A percentile compares a stretch with the other conserved stretches of the same genome.
Conservation (phyloP, 2,329 filamentous ascomycete species). For the Pyricularia sp. region DNA sequence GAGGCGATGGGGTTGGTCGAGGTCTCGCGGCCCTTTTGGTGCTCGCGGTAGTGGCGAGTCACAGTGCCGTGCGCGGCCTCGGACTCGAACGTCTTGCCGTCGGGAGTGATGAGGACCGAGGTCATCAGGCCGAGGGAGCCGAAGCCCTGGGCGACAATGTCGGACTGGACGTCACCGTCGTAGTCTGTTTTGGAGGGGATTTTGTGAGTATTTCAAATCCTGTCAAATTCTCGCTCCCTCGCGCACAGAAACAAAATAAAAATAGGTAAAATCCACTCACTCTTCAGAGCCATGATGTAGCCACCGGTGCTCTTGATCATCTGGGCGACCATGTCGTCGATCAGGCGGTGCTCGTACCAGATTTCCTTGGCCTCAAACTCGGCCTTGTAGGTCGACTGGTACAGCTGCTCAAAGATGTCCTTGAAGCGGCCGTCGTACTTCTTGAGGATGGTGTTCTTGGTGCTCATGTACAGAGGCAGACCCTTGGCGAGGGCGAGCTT, state of each 20-base stretch:
- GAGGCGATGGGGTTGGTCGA: conserved; percentile 98
- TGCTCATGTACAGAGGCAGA: conserved; percentile 98
- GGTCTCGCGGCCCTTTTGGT: conserved; percentile 95
- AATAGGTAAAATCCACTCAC: conserved; percentile 38
- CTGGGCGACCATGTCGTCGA: conserved; percentile 99
- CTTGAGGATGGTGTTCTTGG: conserved; percentile 99
- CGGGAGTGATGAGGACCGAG: conserved; percentile 90
- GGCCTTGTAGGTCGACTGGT: conserved; percentile 76
- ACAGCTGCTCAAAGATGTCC: conserved; percentile 98
- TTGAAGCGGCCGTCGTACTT: conserved; percentile 98
- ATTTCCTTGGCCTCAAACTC: conserved; percentile 86
- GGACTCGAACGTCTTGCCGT: conserved; percentile 94
- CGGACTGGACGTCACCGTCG: conserved; percentile 97
- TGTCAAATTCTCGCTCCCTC: not conserved
- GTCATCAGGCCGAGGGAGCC: conserved; percentile 98
- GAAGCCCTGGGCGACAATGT: conserved; percentile 96
- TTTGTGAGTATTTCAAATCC: not conserved
- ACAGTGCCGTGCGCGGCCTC: conserved; percentile 98
- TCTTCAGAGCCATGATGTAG: conserved; percentile 97
- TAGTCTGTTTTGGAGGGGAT: conserved; percentile 55
- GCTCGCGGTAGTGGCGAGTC: conserved; percentile 95
- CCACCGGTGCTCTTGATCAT: conserved; percentile 99
- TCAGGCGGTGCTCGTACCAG: conserved; percentile 99
- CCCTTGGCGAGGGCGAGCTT: conserved; percentile 84
- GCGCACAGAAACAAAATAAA: not conserved